Evolutionary conservation across 2,329 filamentous ascomycete species (phyloP), one percentile per base, ranked within the genome.

Genomic region (Curvularia spicifera): DNA sequence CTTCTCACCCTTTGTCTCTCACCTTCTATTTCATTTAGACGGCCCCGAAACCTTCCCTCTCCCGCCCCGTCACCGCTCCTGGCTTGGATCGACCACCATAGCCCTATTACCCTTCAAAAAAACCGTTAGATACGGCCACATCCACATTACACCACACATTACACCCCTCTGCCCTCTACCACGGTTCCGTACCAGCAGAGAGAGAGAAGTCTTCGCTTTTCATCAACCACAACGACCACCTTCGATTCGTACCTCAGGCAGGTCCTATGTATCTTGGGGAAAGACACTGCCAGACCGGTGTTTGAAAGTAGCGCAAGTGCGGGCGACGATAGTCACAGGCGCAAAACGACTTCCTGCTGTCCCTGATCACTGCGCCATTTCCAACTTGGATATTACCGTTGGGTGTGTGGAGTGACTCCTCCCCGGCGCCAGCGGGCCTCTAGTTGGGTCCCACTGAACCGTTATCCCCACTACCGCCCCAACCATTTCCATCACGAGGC

Each of bases 161-260:
- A 48, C 51, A 57, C 52, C 28, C 29, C 31, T 33, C 31, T 15
- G 8, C 37, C 29, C 33, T 54, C 57, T 58, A 65, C 67, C 64
- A 65, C 66, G 65, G 66, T 67, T 64, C 66, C 51, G 49, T 55
- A 40, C 59, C 59, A 56, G 48, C 55, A 47, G 51, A 47, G 6
- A 31, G 28, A 31, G 28, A 31, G 5, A 29, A 42, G 31, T 18
- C 29, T 22, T 20, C 31, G 33, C 45, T 37, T 26, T 35, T 42
- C 39, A 43, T 56, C 50, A 53, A 49, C 59, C 57, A 43, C 37
- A 12, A 29, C 45, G 7, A 24, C 22, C 49, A 26, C 26, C 35
- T 24, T 22, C 24, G 22, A 31, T 40, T 55, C 35, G 39, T 46
- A 48, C 51, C 35, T 24, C 33, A 22, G 42, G 18, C 53, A 33